A percentile compares a stretch with the other conserved stretches of the same genome.
These are phyloP conservation scores for Samsoniella hepiali DNA, from an alignment of 2,329 filamentous ascomycete species.

Conservation along the genomic window DNA sequence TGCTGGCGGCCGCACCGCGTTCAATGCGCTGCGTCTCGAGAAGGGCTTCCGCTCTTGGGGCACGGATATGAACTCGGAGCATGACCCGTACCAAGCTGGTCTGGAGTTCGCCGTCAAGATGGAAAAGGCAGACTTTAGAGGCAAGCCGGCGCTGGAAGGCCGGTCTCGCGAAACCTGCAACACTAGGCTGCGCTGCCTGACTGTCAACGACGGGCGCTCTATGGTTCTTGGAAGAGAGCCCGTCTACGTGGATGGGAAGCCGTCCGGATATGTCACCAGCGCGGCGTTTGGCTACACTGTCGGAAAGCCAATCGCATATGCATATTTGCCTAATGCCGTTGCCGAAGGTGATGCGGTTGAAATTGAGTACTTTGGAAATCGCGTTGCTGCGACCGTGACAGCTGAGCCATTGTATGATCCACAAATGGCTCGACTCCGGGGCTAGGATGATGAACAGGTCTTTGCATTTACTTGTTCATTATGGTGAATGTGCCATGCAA, in stretches of 20 bases:
- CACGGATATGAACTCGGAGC: slow-evolving; percentile 57
- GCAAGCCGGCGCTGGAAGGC: slow-evolving; percentile 45
- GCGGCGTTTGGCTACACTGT: slow-evolving; percentile 59
- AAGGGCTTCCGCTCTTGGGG: slow-evolving; percentile 58
- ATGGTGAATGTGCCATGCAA: no score
- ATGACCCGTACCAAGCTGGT: slow-evolving; percentile 58
- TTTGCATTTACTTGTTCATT: neutral
- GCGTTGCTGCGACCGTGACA: slow-evolving; percentile 51
- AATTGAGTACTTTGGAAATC: slow-evolving; percentile 59
- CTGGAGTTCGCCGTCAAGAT: slow-evolving; percentile 47
- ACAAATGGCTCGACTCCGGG: slow-evolving; percentile 18
- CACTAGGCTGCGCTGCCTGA: slow-evolving; percentile 46
- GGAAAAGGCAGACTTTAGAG: slow-evolving; percentile 49
- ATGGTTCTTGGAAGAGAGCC: slow-evolving; percentile 62
- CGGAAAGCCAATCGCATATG: slow-evolving; percentile 56
- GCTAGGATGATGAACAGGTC: neutral
- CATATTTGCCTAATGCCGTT: slow-evolving; percentile 50
- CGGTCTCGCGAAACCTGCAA: slow-evolving; percentile 35
- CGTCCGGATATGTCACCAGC: slow-evolving; percentile 57
- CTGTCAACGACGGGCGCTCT: slow-evolving; percentile 53
- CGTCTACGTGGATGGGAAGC: slow-evolving; percentile 46
- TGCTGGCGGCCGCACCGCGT: slow-evolving; percentile 55
- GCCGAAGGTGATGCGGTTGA: slow-evolving; percentile 50
- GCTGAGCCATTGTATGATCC: slow-evolving; percentile 44
- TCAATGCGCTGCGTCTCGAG: slow-evolving; percentile 57